phyloP scores from a whole-genome alignment of 306 rosid species.

The Begonia masoniana region DNA sequence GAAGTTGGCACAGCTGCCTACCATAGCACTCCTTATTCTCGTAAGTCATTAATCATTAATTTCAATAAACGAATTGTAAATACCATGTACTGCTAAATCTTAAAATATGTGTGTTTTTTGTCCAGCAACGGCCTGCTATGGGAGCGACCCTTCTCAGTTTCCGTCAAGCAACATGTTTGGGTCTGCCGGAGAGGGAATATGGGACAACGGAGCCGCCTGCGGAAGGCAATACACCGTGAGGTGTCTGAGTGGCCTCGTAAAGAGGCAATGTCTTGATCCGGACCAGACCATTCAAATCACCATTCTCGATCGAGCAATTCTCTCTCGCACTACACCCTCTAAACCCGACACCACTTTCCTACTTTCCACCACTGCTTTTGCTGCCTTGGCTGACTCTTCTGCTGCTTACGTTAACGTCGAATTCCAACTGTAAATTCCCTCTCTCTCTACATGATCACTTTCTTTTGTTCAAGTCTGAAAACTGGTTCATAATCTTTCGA shows the following conservation, averaged over 20 bases:
- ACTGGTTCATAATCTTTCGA: too few species aligned
- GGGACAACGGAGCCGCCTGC: constrained; percentile 92
- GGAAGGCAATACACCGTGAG: constrained; percentile 59
- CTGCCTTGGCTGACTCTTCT: constrained; percentile 33
- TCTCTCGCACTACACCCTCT: constrained; percentile 36
- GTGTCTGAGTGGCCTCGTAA: constrained; percentile 46
- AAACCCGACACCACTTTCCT: constrained; percentile 23
- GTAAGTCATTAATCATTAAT: constrained; percentile 19
- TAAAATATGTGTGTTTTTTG: too few species aligned
- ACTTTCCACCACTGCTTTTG: constrained; percentile 47
- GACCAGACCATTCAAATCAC: constrained; percentile 41
- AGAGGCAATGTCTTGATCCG: constrained; percentile 25
- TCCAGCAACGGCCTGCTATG: constrained; percentile 51
- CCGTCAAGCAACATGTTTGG: constrained; percentile 55
- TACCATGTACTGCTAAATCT: background rate
- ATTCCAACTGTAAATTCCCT: constrained; percentile 40
- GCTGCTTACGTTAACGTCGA: constrained; percentile 40
- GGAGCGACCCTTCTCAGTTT: constrained; percentile 23
- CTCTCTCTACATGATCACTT: too few species aligned
- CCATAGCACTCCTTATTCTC: constrained; percentile 44
- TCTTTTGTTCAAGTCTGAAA: too few species aligned
- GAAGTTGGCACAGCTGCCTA: constrained; percentile 58
- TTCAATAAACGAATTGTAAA: background rate
- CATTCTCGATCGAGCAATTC: constrained; percentile 49
- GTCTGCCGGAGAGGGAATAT: constrained; percentile 67